Conservation (phyloP, 164 flowering plant species). For the Umbilicus rupestris region DNA sequence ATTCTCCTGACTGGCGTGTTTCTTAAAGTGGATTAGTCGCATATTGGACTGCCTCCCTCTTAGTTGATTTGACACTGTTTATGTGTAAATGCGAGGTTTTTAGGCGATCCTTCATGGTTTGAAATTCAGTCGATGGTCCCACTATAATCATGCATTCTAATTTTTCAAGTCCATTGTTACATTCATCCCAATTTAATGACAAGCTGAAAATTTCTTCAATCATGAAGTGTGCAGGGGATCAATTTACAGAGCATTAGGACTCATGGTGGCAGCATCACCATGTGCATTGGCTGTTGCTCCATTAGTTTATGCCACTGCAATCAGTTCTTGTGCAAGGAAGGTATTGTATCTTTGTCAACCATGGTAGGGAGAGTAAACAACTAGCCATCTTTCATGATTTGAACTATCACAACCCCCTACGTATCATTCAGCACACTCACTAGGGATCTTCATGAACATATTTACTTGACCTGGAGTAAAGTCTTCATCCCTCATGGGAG, state of each 20-base stretch:
- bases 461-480: neutral
- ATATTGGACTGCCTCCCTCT: neutral
- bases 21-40: neutral
- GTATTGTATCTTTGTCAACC: conserved; percentile 24
- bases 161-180: neutral
- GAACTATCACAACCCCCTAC: neutral
- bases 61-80: neutral
- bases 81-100: neutral
- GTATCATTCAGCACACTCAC: neutral
- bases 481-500: neutral
- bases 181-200: neutral
- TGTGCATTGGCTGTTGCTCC: conserved; percentile 99
- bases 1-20: neutral
- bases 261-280: conserved; percentile 99
- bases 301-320: conserved; percentile 88
- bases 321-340: conserved; percentile 96
- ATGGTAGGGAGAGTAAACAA: neutral
- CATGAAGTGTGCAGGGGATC: conserved; percentile 94
- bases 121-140: neutral
- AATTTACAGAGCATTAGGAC: conserved; percentile 88
- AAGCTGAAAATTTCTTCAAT: neutral
- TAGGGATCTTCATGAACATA: neutral
- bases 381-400: neutral
- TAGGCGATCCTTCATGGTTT: neutral
- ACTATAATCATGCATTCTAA: neutral